A percentile compares a stretch with the other conserved stretches of the same genome.
Conservation (phyloP, 1,139 yeast species). For the Geotrichum klebahnii region DNA sequence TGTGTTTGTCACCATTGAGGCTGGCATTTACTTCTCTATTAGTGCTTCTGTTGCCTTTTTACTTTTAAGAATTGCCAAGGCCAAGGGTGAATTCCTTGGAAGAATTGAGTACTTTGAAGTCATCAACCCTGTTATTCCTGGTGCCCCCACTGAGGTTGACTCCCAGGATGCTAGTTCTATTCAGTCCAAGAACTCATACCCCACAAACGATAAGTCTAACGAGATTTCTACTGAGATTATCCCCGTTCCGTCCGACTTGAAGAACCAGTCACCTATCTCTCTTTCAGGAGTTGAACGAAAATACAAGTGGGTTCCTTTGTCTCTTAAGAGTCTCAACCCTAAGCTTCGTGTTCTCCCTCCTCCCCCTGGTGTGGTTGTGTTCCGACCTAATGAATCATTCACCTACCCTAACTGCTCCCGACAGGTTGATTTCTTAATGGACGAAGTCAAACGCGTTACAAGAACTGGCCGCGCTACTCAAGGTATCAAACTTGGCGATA, state of each 20-base stretch:
- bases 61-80: constrained; percentile 70
- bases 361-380: constrained; percentile 86
- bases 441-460: constrained; percentile 60
- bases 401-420: constrained; percentile 76
- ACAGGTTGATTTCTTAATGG: constrained; percentile 66
- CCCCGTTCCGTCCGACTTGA: no score
- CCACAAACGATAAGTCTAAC: no score
- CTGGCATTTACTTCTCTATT: constrained; percentile 86
- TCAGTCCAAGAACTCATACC: background rate
- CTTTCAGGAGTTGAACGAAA: constrained; percentile 1
- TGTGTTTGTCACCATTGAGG: constrained; percentile 76
- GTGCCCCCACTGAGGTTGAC: no score
- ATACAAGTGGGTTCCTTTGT: constrained; percentile 68
- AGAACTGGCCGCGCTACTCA: constrained; percentile 45
- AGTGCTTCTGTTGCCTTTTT: constrained; percentile 76
- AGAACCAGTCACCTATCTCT: no score
- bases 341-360: constrained; percentile 63
- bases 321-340: constrained; percentile 54
- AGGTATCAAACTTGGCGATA: constrained; percentile 49
- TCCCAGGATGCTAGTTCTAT: no score
- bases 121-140: constrained; percentile 54
- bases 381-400: constrained; percentile 76
- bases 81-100: constrained; percentile 80
- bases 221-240: no score
- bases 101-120: constrained; percentile 46